Evolutionary conservation across 371 early-diverging fungal species (phyloP).

Genomic region (Amoeboaphelidium protococcarum): DNA sequence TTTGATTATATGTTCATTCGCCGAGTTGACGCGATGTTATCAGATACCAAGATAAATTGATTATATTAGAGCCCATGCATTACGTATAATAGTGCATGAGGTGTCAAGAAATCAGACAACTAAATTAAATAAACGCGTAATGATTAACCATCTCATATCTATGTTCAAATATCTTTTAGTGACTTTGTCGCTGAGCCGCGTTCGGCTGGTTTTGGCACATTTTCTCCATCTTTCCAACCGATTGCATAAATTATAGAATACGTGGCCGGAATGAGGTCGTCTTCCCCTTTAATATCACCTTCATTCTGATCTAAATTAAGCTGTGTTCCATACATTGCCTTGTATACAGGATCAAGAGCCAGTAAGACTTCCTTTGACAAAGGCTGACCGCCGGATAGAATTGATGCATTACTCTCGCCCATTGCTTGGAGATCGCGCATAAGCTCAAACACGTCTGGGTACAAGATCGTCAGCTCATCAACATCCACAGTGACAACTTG

Average conservation of each 20-base stretch:
- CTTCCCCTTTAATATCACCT: constrained; percentile 20
- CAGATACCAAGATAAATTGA: no score
- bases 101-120: no score
- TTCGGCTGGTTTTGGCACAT: constrained; percentile 36
- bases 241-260: constrained; percentile 56
- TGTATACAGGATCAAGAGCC: constrained; percentile 63
- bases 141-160: no score
- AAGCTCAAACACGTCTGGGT: constrained; percentile 70
- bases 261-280: constrained; percentile 77
- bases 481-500: constrained; percentile 35
- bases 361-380: constrained; percentile 31
- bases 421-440: constrained; percentile 66
- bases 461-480: constrained; percentile 70
- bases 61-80: no score
- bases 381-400: constrained; percentile 29
- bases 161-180: constrained; percentile 35
- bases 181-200: constrained; percentile 40
- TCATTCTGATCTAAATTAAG: not conserved
- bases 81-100: no score
- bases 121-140: no score
- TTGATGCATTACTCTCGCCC: constrained; percentile 87
- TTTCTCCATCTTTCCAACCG: constrained; percentile 56
- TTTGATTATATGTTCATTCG: no score
- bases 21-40: no score
- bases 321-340: constrained; percentile 17